phyloP scores from a whole-genome alignment of 2,329 filamentous ascomycete species.

The Xylaria arbuscula region DNA sequence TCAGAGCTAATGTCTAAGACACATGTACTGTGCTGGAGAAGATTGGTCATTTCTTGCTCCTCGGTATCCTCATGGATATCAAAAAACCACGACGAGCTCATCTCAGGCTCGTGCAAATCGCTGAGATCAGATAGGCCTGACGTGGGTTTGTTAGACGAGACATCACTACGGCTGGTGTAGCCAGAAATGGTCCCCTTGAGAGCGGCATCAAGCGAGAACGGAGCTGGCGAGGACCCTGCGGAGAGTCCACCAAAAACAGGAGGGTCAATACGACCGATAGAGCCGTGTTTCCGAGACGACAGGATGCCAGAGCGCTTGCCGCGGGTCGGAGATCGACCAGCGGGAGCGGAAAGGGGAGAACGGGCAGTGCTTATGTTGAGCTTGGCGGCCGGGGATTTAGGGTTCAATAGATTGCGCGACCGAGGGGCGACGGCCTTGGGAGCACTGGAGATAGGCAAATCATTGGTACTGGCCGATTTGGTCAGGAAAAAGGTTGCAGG shows the following conservation, averaged over 20 bases:
- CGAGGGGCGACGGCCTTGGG: conserved; percentile 51
- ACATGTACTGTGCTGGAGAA: conserved; percentile 90
- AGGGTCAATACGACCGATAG: conserved; percentile 76
- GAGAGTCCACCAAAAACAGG: conserved; percentile 65
- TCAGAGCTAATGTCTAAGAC: conserved; percentile 90
- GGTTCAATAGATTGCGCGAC: conserved; percentile 60
- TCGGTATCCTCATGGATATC: conserved; percentile 93
- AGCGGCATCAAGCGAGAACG: conserved; percentile 87
- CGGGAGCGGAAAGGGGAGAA: conserved; percentile 72
- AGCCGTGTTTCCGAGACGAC: conserved; percentile 73
- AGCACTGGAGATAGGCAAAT: conserved; percentile 52
- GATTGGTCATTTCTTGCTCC: conserved; percentile 89
- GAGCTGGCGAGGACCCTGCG: conserved; percentile 63
- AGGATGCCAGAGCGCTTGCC: conserved; percentile 75
- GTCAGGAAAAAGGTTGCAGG: conserved; percentile 59
- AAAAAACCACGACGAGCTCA: conserved; percentile 83
- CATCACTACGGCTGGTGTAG: conserved; percentile 60
- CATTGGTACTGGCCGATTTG: conserved; percentile 54
- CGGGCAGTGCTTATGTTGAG: conserved; percentile 58
- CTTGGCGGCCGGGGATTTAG: conserved; percentile 63
- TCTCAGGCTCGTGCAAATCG: conserved; percentile 57
- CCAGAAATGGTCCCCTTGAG: conserved; percentile 78
- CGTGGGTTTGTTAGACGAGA: conserved; percentile 43
- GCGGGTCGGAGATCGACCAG: conserved; percentile 82
- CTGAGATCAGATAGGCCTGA: conserved; percentile 48